A percentile compares a stretch with the other conserved stretches of the same genome.
Evolutionary conservation across 192 early-diverging fungal genomes (phyloP).

Genomic region (Backusella parvicylindrica): DNA sequence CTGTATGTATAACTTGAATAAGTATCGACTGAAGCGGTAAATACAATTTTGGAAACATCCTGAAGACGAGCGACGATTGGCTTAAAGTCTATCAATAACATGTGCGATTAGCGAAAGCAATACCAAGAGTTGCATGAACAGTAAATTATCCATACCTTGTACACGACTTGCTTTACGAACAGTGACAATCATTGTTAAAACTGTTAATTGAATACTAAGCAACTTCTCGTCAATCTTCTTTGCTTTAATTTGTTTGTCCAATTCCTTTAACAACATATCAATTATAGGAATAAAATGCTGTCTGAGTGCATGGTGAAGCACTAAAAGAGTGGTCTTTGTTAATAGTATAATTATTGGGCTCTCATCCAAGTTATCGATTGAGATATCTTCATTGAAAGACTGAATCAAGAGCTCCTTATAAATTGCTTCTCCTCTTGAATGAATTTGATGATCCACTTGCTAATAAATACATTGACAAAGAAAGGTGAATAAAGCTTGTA

Average conservation of each 20-base stretch:
- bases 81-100: slow-evolving; percentile 36
- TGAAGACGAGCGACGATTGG: slow-evolving; percentile 38
- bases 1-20: slow-evolving; percentile 23
- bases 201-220: slow-evolving; percentile 38
- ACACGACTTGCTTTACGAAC: slow-evolving; percentile 52
- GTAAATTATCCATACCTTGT: slow-evolving; percentile 24
- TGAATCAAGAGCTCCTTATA: slow-evolving; percentile 39
- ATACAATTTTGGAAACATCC: slow-evolving; percentile 33
- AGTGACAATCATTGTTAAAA: slow-evolving; percentile 46
- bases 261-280: slow-evolving; percentile 36
- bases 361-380: slow-evolving; percentile 24
- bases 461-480: slow-evolving; percentile 3
- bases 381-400: slow-evolving; percentile 33
- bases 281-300: slow-evolving; percentile 46
- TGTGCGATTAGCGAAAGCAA: background rate
- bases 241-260: slow-evolving; percentile 28
- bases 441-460: slow-evolving; percentile 49
- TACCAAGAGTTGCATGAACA: no score
- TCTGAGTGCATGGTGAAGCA: slow-evolving; percentile 47
- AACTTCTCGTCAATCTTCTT: slow-evolving; percentile 30
- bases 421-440: slow-evolving; percentile 42
- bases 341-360: slow-evolving; percentile 36
- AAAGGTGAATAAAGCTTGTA: background rate
- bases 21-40: slow-evolving; percentile 19
- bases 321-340: slow-evolving; percentile 45